phyloP scores from a whole-genome alignment of 345 rosid species.

The Hirschfeldia incana region DNA sequence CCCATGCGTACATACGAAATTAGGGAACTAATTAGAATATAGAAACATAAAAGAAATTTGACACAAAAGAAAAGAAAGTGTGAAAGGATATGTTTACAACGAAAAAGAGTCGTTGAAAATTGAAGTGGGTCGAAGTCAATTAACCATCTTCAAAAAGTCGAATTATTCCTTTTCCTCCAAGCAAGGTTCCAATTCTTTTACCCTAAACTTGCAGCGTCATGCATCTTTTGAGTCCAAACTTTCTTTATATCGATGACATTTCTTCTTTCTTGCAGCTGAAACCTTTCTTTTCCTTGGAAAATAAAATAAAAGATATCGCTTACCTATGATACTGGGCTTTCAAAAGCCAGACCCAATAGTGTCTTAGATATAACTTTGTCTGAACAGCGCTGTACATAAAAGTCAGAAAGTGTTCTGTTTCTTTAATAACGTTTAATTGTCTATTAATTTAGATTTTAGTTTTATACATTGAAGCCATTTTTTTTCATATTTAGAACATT shows the following conservation, averaged over 20 bases:
- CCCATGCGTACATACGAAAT: not conserved
- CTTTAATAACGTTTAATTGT: not conserved
- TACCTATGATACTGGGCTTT: constrained; percentile 13
- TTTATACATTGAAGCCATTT: not conserved
- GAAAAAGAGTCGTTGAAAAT: not conserved
- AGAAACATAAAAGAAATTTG: not conserved
- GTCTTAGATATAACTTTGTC: not conserved
- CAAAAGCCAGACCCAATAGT: not conserved
- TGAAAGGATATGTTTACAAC: not conserved
- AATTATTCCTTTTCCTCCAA: constrained; percentile 15
- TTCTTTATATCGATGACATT: constrained; percentile 11
- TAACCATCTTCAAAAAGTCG: not conserved
- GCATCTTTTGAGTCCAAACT: not conserved
- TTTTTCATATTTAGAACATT: not conserved
- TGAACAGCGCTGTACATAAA: not conserved
- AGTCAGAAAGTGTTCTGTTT: not conserved
- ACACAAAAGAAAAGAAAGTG: not conserved
- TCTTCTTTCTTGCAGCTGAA: not conserved
- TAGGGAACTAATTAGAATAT: not conserved
- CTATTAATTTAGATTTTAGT: not conserved
- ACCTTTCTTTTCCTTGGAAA: not conserved
- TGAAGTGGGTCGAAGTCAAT: not conserved
- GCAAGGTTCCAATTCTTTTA: not conserved
- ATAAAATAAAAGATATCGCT: not conserved
- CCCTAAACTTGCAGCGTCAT: not conserved